These are phyloP conservation scores for Diddensiella transvaalensis DNA, from an alignment of 805 yeast species.

Conservation along the genomic window DNA sequence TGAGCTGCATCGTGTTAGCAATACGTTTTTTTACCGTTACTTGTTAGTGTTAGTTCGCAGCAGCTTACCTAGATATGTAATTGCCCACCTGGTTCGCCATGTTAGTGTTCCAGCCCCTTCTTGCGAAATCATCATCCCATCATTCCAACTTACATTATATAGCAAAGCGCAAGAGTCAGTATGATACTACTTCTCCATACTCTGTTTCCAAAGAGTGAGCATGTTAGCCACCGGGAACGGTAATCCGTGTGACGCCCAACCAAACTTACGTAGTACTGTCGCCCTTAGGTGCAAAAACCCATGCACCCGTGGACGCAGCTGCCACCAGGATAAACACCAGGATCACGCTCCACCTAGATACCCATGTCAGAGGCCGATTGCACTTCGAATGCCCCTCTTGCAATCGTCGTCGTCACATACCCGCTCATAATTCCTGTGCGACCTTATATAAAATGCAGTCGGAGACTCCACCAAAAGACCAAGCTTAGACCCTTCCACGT, in stretches of 20 bases:
- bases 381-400: neutral
- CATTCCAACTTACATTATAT: conserved; percentile 47
- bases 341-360: conserved; percentile 69
- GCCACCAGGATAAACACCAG: conserved; percentile 57
- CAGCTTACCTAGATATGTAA: conserved; percentile 57
- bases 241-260: neutral
- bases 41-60: neutral
- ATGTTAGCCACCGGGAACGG: neutral
- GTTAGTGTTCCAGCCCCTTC: neutral
- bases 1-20: conserved; percentile 48
- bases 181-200: conserved; percentile 69
- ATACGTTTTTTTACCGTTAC: too few species aligned
- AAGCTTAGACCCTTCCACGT: too few species aligned
- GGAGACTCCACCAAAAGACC: conserved; percentile 2
- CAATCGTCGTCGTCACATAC: conserved; percentile 30
- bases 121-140: neutral
- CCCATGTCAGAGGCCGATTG: conserved; percentile 17
- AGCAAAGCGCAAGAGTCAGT: conserved; percentile 71
- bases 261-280: conserved; percentile 56
- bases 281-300: conserved; percentile 83
- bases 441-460: conserved; percentile 8
- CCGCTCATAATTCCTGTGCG: conserved; percentile 41
- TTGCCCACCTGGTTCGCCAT: conserved; percentile 57
- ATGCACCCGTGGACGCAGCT: conserved; percentile 59
- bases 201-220: too few species aligned